Base-by-base conservation (phyloP, 352 stramenopile genomes). In the Globisporangium orthogonon region DNA sequence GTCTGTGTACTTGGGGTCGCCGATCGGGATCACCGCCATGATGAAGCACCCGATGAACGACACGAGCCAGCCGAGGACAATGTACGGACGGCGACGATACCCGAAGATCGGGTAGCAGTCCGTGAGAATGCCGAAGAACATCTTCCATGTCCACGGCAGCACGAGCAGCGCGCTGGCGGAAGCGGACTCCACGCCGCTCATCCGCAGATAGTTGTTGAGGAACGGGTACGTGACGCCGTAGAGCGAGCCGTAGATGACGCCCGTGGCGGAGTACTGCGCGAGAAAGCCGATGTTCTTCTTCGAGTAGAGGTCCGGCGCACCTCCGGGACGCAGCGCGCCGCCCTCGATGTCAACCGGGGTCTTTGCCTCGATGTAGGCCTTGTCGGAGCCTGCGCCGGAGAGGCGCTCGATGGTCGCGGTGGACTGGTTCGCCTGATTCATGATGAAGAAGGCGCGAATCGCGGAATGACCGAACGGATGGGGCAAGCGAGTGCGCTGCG, bases 61-160 rank as follows among this genome's bases (percentile, higher is more conserved):
- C 11, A 86, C 46, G 14, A 60, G 17, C 75, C 78, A 88, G 23
- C 86, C 88, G 53, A 94, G 71, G 11, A 89, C n/a, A 23, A 83
- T 68, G 53, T 83, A 83, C 37, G 71, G 72, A 1, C 69, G 65
- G 0, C 74, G 68, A n/a, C 70, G 69, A 55, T 68, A 79, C 37
- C 69, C 68, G 14, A 61, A 67, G 54, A 83, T 72, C 15, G 74
- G 74, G 29, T 65, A 60, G 52, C 57, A 65, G 54, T 83, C 71
- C 11, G 71, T 59, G 35, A 81, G 28, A 45, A 85, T 71, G 31
- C 77, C 80, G 54, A 83, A 69, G 33, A 86, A 58, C 13, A 84
- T 62, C 41, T 81, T 82, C 52, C 74, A 82, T 3, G 62, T 72
- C 71, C 74, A 85, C 41, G 71, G 72, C 11, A 89, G 63, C 43